phyloP scores from a whole-genome alignment of 1,284 basidiomycete genomes.

The Wallemia hederae region DNA sequence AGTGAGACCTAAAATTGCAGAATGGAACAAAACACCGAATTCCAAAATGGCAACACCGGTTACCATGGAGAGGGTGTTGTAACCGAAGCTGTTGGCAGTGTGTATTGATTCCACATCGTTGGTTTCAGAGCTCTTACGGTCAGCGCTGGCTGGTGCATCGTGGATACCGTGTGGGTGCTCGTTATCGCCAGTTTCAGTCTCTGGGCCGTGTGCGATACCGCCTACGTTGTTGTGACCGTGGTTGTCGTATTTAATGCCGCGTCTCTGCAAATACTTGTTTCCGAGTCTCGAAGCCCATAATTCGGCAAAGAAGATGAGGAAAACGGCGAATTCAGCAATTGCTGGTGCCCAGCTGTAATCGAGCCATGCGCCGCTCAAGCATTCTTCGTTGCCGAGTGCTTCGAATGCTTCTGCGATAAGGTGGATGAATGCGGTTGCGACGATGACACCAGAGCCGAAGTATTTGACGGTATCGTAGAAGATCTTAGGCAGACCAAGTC shows the following conservation, averaged over 20 bases:
- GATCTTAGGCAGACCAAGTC: constrained; percentile 29
- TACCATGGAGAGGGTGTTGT: not conserved
- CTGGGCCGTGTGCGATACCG: not conserved
- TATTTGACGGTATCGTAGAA: constrained; percentile 72
- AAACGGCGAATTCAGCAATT: constrained; percentile 47
- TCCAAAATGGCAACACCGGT: constrained; percentile 54
- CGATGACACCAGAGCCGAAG: constrained; percentile 81
- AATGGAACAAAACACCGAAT: constrained; percentile 61
- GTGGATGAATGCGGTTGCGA: constrained; percentile 62
- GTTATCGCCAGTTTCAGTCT: not conserved
- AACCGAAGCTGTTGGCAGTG: not conserved
- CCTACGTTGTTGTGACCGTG: constrained; percentile 9
- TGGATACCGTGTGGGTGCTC: not conserved
- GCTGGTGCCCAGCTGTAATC: constrained; percentile 36
- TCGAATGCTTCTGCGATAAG: constrained; percentile 44
- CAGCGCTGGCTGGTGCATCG: not conserved
- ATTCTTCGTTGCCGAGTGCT: constrained; percentile 33
- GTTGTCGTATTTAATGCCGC: constrained; percentile 11
- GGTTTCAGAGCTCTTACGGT: constrained; percentile 5
- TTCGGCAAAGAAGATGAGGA: constrained; percentile 37
- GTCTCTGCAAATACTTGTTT: constrained; percentile 2
- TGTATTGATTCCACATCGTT: not conserved
- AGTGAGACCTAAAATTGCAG: constrained; percentile 66
- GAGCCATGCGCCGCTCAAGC: constrained; percentile 39
- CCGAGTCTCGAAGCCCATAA: not conserved